Base-by-base conservation (phyloP, 257 asterid species). In the Solanum pimpinellifolium region DNA sequence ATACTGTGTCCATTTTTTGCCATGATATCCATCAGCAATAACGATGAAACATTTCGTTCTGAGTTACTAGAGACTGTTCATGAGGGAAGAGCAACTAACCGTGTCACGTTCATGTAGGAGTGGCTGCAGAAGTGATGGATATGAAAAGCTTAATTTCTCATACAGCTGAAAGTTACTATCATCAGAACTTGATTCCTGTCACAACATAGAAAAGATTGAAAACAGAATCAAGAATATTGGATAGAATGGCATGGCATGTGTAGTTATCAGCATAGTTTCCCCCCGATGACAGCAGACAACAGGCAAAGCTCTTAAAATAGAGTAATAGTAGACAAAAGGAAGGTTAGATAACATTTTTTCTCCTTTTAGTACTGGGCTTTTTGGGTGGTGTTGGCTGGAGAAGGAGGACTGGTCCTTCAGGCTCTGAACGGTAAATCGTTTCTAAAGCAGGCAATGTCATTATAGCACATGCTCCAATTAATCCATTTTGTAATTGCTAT, bases 101-200 rank as follows among this genome's bases (percentile, higher is more conserved):
- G 94, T 93, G 90, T 96, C 99, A 16, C 98, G 96, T 89, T 96
- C 99, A 68, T 95, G 86, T 87, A 95, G 85, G 87, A 96, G 98
- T 69, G 98, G 94, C 86, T 92, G 95, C 90, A 95, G 91, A 81
- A 96, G 91, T 6, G 99, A 94, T 46, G 99, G 98, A 90, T 94
- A 94, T 27, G 99, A 91, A 35, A 83, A 83, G 91, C 98, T 93
- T 70, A 96, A 90, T 89, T 89, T 93, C 92, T 94, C 96, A 9
- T 96, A 95, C 29, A 96, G 94, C 86, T 93, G 94, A 87, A 92
- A 92, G 87, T 62, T 90, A 91, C 91, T 85, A 52, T 92, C 95
- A 25, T 86, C 86, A 77, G 52, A 74, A 81, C 85, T 86, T 25
- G 93, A 88, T 92, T 94, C 95, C 95, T 93, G 92, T 49, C 39